A percentile compares a stretch with the other conserved stretches of the same genome.
phyloP scores from a whole-genome alignment of 2,329 filamentous ascomycete species.

The Incumbomyces lentus region DNA sequence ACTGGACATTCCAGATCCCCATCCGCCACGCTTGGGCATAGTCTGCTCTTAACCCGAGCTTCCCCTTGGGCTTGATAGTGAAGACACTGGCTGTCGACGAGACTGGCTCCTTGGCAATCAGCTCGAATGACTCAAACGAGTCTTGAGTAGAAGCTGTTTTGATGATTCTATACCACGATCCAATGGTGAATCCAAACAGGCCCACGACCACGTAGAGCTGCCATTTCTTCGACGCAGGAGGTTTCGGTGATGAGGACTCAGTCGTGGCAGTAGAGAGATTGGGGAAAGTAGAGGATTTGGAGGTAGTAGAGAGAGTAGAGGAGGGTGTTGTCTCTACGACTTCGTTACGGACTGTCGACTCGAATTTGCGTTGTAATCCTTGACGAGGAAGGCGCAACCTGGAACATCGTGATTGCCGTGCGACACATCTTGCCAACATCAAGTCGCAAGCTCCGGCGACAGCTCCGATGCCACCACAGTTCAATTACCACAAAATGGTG shows the following conservation, averaged over 20 bases:
- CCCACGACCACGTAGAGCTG: slow-evolving; percentile 1
- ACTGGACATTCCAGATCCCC: slow-evolving; percentile 77
- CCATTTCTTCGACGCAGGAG: background rate
- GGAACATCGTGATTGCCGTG: background rate
- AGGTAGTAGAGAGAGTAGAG: too few species aligned
- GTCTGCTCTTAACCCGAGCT: slow-evolving; percentile 24
- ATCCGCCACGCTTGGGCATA: slow-evolving; percentile 44
- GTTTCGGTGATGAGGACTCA: background rate
- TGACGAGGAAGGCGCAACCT: background rate
- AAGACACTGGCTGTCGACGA: slow-evolving; percentile 39
- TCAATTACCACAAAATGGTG: too few species aligned
- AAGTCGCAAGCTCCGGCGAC: background rate
- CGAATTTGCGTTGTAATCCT: background rate
- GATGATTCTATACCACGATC: slow-evolving; percentile 3
- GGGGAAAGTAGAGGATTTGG: background rate
- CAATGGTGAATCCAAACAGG: background rate
- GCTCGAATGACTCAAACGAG: slow-evolving; percentile 32
- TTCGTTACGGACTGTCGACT: too few species aligned
- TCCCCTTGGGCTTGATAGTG: slow-evolving; percentile 26
- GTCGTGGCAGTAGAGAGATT: background rate
- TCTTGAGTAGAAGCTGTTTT: background rate
- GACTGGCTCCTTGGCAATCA: slow-evolving; percentile 34
- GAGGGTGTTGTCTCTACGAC: too few species aligned
- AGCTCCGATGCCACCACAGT: too few species aligned
- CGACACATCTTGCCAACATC: slow-evolving; percentile 5